These are phyloP conservation scores for Botrytis deweyae DNA, from an alignment of 2,329 filamentous ascomycete species.

Conservation along the genomic window DNA sequence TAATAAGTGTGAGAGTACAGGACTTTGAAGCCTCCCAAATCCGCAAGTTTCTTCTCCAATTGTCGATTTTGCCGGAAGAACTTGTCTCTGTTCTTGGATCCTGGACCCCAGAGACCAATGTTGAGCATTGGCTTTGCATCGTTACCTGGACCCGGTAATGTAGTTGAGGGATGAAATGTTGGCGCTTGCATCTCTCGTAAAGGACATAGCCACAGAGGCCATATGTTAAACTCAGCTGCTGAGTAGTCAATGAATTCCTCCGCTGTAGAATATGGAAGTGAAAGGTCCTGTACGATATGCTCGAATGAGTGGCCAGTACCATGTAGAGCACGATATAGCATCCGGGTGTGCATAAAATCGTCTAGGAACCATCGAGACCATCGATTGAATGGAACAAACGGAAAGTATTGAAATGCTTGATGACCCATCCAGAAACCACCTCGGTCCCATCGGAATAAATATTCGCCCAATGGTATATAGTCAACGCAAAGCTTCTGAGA, in stretches of 20 bases:
- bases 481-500: neutral
- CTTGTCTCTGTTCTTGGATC: neutral
- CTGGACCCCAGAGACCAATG: neutral
- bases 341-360: neutral
- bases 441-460: neutral
- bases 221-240: neutral
- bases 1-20: conserved; percentile 1
- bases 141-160: neutral
- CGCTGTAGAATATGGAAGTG: neutral
- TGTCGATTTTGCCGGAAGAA: neutral
- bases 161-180: neutral
- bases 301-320: neutral
- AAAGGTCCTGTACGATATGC: neutral
- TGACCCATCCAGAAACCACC: conserved; percentile 9
- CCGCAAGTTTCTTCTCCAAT: neutral
- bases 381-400: neutral
- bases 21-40: neutral
- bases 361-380: neutral
- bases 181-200: neutral
- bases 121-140: neutral
- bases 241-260: neutral
- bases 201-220: conserved; percentile 6
- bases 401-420: neutral
- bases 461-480: neutral
- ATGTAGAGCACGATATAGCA: neutral